These are phyloP conservation scores for Hymenoscyphus repandus DNA, from an alignment of 2,329 filamentous ascomycete species.

Conservation along the genomic window DNA sequence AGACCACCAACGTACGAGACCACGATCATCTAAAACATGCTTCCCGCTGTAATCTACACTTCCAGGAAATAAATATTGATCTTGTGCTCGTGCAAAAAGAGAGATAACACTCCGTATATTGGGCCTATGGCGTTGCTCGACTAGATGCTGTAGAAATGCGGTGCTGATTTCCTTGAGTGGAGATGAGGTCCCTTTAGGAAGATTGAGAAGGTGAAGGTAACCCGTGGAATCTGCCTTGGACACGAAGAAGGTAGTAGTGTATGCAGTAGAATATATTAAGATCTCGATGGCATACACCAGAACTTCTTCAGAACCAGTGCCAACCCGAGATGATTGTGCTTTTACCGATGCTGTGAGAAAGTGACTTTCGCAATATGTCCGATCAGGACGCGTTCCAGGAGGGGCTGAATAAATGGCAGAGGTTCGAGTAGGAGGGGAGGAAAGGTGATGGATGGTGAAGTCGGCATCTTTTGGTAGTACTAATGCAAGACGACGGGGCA, in stretches of 20 bases:
- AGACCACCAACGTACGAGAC: slow-evolving; percentile 95
- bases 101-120: slow-evolving; percentile 72
- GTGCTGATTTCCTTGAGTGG: slow-evolving; percentile 70
- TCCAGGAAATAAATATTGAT: slow-evolving; percentile 91
- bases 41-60: slow-evolving; percentile 81
- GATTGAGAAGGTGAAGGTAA: slow-evolving; percentile 63
- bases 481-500: slow-evolving; percentile 26
- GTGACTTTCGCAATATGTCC: slow-evolving; percentile 83
- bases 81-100: slow-evolving; percentile 85
- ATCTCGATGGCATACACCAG: slow-evolving; percentile 82
- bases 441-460: slow-evolving; percentile 79
- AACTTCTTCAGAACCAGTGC: slow-evolving; percentile 37
- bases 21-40: slow-evolving; percentile 86
- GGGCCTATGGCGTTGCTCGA: slow-evolving; percentile 59
- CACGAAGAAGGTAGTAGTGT: slow-evolving; percentile 83
- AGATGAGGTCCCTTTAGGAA: slow-evolving; percentile 59
- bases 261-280: slow-evolving; percentile 76
- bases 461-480: slow-evolving; percentile 47
- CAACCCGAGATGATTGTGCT: slow-evolving; percentile 18
- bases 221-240: slow-evolving; percentile 97
- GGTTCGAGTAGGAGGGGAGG: slow-evolving; percentile 71
- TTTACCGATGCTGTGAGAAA: slow-evolving; percentile 58
- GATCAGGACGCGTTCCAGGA: slow-evolving; percentile 64
- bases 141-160: slow-evolving; percentile 70
- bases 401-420: slow-evolving; percentile 75